Evolutionary conservation across 306 rosid species (phyloP), one percentile per base, ranked within the genome.

Genomic region (Rubus idaeus): DNA sequence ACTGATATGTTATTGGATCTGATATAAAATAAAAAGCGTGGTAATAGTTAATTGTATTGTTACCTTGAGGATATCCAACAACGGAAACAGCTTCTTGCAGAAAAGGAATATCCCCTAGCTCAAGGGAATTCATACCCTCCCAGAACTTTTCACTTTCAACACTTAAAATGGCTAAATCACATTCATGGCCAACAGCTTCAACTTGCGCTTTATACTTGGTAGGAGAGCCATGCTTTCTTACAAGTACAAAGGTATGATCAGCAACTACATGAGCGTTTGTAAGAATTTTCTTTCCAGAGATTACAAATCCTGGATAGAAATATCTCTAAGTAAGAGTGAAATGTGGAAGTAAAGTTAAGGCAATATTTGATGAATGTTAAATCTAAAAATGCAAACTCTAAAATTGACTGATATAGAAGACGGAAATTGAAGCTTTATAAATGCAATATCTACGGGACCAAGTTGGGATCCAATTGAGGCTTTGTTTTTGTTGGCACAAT

Each of bases 211-310:
- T 84, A 80, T 87, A 90, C 86, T 93, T 91, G 60, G 90, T 78
- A 50, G 98, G 95, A 70, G 93, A 91, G 44, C 98, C 98, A 76
- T 93, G 98, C 87, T 93, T 93, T 81, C 98, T 86, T 66, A 91
- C 98, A 68, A 93, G 97, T 57, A 91, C 96, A 75, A 93, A 91
- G 13, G 97, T 81, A 80, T 91, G 86, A 87, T 93, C 97, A 66
- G 98, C 98, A 73, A 93, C 91, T 60, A 93, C 98, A 80, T 93
- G 98, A 76, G 98, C 98, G 69, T 93, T 93, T 71, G 98, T 93
- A 56, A 93, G 88, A 87, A 93, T 91, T 84, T 60, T 86, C 76
- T 81, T 89, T 40, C 92, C 97, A 20, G 78, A 57, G 81, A 93
- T 87, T 21, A 91, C 91, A 77, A 93, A 93, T 70, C 98, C 98